Conservation (phyloP, 176 grass and related monocot species). For the Carex parvula region DNA sequence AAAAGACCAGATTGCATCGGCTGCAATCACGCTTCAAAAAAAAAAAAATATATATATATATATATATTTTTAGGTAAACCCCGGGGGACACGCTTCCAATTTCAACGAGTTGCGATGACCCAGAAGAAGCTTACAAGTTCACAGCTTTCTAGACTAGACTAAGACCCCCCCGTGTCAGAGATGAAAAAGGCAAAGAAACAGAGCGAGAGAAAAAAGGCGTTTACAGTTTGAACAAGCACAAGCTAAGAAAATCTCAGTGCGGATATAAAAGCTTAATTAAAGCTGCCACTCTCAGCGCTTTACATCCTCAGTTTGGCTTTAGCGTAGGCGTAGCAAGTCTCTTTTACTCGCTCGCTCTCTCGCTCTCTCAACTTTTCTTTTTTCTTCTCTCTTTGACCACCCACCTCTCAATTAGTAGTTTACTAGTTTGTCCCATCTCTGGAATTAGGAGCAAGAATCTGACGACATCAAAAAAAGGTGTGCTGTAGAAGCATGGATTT, state of each 20-base stretch:
- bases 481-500: background rate
- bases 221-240: slow-evolving; percentile 19
- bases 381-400: background rate
- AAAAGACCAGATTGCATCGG: background rate
- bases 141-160: slow-evolving; percentile 6
- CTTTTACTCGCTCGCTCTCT: background rate
- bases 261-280: slow-evolving; percentile 21
- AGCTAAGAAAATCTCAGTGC: background rate
- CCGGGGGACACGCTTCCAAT: background rate
- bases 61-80: background rate
- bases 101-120: background rate
- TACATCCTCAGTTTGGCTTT: background rate
- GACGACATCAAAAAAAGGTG: slow-evolving; percentile 3
- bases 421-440: background rate
- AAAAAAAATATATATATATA: too few species aligned
- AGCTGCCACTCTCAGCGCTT: slow-evolving; percentile 20
- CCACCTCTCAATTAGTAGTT: background rate
- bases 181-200: background rate
- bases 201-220: background rate
- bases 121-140: slow-evolving; percentile 8
- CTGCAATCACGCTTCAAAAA: background rate
- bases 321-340: slow-evolving; percentile 17
- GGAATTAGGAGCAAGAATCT: background rate
- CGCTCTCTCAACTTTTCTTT: background rate
- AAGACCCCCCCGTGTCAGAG: background rate